These are phyloP conservation scores for Cotoneaster glaucophyllus DNA, from an alignment of 306 rosid genomes.

Conservation along the genomic window DNA sequence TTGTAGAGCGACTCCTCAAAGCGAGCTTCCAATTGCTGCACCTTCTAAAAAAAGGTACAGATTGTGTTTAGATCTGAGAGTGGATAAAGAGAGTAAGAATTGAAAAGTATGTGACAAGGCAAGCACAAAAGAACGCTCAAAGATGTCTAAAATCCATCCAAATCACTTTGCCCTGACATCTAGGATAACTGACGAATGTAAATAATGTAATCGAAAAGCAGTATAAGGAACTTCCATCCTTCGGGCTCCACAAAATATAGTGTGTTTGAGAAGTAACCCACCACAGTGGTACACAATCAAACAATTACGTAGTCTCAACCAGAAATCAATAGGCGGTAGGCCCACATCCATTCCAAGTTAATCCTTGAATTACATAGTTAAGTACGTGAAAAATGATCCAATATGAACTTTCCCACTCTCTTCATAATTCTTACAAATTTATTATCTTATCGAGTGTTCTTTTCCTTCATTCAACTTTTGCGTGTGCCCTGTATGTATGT, in stretches of 20 bases:
- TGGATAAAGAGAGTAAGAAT: conserved; percentile 29
- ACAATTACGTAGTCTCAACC: neutral
- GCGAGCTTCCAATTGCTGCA: conserved; percentile 46
- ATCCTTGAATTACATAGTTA: neutral
- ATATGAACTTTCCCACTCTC: neutral
- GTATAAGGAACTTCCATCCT: neutral
- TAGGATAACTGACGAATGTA: neutral
- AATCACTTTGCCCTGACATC: neutral
- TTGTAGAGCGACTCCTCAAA: conserved; percentile 38
- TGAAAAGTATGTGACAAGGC: conserved; percentile 2
- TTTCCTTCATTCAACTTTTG: neutral
- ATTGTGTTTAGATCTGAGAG: conserved; percentile 68
- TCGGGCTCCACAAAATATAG: no score
- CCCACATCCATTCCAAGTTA: neutral
- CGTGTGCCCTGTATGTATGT: neutral
- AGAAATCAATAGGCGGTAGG: neutral
- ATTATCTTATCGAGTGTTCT: neutral
- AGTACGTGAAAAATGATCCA: neutral
- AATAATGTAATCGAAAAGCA: neutral
- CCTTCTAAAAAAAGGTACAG: conserved; percentile 42
- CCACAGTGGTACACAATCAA: neutral
- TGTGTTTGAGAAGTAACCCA: neutral
- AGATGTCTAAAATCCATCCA: neutral
- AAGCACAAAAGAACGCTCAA: neutral
- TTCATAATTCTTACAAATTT: neutral